Evolutionary conservation across 2,329 filamentous ascomycete species (phyloP).

Genomic region (Blumeriella jaapii): DNA sequence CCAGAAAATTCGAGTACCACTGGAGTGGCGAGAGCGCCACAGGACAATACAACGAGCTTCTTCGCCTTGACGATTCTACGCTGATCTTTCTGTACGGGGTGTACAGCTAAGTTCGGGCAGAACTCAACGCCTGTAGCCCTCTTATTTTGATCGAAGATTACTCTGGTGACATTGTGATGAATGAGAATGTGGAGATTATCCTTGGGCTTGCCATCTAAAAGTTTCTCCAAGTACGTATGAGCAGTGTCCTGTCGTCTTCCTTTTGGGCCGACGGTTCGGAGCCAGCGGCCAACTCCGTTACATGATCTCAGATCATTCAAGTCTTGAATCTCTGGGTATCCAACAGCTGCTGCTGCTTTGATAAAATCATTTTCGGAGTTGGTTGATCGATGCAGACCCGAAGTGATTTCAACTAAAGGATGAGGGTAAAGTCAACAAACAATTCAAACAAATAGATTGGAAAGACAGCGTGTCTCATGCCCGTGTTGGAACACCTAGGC

Average conservation of each 20-base stretch:
- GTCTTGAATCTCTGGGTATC: constrained; percentile 39
- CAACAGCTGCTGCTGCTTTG: constrained; percentile 33
- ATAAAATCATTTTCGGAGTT: constrained; percentile 36
- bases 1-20: constrained; percentile 48
- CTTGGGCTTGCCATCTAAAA: constrained; percentile 34
- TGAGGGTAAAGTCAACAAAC: no score
- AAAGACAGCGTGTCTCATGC: no score
- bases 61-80: constrained; percentile 27
- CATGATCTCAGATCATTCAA: constrained; percentile 34
- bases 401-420: no score
- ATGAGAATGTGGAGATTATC: constrained; percentile 46
- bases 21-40: constrained; percentile 22
- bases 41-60: constrained; percentile 39
- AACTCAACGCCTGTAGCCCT: neutral
- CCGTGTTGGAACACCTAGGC: no score
- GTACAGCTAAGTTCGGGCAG: neutral
- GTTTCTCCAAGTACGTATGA: constrained; percentile 38
- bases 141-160: constrained; percentile 32
- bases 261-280: constrained; percentile 35
- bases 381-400: neutral
- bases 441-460: no score
- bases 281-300: constrained; percentile 29
- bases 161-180: constrained; percentile 39
- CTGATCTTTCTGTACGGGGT: no score
- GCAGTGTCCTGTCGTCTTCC: constrained; percentile 44